These are phyloP conservation scores for Beauveria rudraprayagi DNA, from an alignment of 2,329 filamentous ascomycete genomes.

Conservation along the genomic window DNA sequence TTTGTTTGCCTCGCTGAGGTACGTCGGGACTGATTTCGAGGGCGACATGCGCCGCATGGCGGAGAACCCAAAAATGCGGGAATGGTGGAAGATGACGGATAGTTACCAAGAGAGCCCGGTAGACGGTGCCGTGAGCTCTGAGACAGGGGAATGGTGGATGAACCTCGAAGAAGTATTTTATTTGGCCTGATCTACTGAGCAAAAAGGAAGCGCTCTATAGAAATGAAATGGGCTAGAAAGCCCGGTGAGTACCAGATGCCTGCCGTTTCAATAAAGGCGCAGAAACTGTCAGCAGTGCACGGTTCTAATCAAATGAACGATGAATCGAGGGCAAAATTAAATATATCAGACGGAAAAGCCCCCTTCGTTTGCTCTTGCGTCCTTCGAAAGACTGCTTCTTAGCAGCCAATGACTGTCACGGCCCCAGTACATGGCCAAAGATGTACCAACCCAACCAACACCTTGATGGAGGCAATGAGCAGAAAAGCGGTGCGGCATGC, in stretches of 20 bases:
- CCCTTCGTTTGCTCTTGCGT: not conserved
- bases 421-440: too few species aligned
- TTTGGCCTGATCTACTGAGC: conserved; percentile 27
- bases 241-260: not conserved
- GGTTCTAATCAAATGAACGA: not conserved
- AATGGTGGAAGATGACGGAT: conserved; percentile 80
- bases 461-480: not conserved
- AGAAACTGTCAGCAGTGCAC: not conserved
- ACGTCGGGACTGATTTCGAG: conserved; percentile 63
- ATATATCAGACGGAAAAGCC: too few species aligned
- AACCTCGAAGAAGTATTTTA: conserved; percentile 63
- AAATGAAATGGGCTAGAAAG: too few species aligned
- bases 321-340: not conserved
- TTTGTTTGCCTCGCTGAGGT: conserved; percentile 71
- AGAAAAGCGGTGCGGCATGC: not conserved
- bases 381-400: not conserved
- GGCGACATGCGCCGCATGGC: conserved; percentile 71
- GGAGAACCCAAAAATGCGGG: conserved; percentile 61
- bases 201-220: not conserved
- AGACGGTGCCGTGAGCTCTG: conserved; percentile 49
- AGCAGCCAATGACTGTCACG: too few species aligned
- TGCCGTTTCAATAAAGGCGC: not conserved
- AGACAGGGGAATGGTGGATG: conserved; percentile 61
- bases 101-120: conserved; percentile 61
- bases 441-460: not conserved